Evolutionary conservation across 495 filamentous ascomycete genomes (phyloP), one percentile per base, ranked within the genome.

Genomic region (Hamigera avellanea): DNA sequence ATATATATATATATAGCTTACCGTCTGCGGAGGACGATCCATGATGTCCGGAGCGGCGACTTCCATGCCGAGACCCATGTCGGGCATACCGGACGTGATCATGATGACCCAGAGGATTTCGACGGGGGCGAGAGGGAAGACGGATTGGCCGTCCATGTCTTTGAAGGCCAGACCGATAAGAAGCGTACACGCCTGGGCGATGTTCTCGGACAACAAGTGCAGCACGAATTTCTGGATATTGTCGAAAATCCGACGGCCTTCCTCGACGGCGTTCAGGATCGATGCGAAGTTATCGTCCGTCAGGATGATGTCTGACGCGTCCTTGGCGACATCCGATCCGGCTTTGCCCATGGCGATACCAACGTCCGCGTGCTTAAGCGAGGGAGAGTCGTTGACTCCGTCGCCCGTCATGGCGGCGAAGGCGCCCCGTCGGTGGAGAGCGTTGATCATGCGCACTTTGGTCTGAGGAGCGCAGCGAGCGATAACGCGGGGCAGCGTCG

Each of bases 321-420:
- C 80, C 45, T 80, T 83, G 19, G 81, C 77, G 8, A 85, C 81
- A 53, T 86, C 81, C 31, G 81, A 86, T 36, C 82, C 73, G 70
- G 80, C 81, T 21, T 71, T 58, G 63, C 85, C 84, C 59, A 91
- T 83, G 49, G 84, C 82, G 64, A 91, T 87, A 72, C 52, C 50
- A 37, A 61, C 53, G 67, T 93, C 83, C 30, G 85, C 83, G 64
- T 88, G 86, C 71, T 88, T 89, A 36, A 93, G 70, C 27, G 84
- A 87, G 33, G 85, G 85, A 40, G 82, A 85, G 64, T 93, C 85
- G 63, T 93, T 93, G 56, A 89, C 85, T 75, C 85, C 85, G 49
- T 93, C 86, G 72, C 85, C 86, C 65, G 85, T 93, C 78, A 93
- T 91, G 54, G 84, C 85, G 63, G 85, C 83, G 36, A 87, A 76